A percentile compares a stretch with the other conserved stretches of the same genome.
phyloP scores from a whole-genome alignment of 371 early-diverging fungal genomes.

The Mortierella sp. region DNA sequence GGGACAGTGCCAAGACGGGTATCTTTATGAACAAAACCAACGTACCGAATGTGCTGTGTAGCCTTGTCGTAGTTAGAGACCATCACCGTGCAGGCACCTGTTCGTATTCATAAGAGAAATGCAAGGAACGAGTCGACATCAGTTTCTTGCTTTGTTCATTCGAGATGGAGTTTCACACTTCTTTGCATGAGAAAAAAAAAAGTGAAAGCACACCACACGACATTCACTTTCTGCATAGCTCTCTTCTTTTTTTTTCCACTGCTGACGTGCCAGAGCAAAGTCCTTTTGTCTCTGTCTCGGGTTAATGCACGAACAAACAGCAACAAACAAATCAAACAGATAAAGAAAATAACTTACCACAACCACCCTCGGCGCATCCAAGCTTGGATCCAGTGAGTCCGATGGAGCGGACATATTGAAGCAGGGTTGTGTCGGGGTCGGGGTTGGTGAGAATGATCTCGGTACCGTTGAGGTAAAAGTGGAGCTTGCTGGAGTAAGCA shows the following conservation, averaged over 20 bases:
- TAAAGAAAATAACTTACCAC: constrained; percentile 57
- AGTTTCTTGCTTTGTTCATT: neutral
- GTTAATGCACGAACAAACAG: neutral
- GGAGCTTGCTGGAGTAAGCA: constrained; percentile 58
- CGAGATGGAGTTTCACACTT: neutral
- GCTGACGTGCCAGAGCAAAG: neutral
- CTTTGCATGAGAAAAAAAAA: neutral
- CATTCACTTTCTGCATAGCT: no score
- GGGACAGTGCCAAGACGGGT: neutral
- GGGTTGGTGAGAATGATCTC: constrained; percentile 64
- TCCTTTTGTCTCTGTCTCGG: neutral
- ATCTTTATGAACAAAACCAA: neutral
- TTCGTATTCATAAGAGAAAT: neutral
- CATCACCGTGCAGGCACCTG: constrained; percentile 84
- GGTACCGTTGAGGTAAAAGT: constrained; percentile 71
- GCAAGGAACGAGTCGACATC: neutral
- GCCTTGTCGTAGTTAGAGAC: constrained; percentile 69
- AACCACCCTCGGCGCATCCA: constrained; percentile 84
- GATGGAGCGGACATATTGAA: constrained; percentile 75
- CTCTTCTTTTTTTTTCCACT: neutral
- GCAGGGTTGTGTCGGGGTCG: constrained; percentile 71
- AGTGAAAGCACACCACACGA: neutral
- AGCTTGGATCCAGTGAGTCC: constrained; percentile 85
- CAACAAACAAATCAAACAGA: neutral
- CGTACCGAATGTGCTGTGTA: constrained; percentile 54